Evolutionary conservation across 2,329 filamentous ascomycete genomes (phyloP).

Genomic region (Microsporum canis): DNA sequence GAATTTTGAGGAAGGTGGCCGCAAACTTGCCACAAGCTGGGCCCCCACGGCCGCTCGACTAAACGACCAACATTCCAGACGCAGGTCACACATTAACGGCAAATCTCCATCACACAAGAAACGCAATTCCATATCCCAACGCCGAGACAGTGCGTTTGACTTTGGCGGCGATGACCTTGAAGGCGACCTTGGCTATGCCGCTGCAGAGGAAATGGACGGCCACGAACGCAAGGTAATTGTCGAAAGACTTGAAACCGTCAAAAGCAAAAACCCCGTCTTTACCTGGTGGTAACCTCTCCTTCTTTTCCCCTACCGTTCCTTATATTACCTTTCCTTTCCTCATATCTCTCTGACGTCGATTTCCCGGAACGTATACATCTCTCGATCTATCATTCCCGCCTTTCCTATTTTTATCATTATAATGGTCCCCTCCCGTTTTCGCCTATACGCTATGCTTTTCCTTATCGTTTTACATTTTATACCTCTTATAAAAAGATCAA

Average conservation of each 20-base stretch:
- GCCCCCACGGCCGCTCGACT: conserved; percentile 27
- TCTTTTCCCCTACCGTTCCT: neutral
- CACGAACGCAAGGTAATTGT: conserved; percentile 91
- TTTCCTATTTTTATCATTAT: neutral
- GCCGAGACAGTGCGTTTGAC: conserved; percentile 32
- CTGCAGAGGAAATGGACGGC: conserved; percentile 85
- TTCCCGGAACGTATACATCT: neutral
- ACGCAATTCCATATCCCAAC: conserved; percentile 32
- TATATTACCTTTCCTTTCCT: conserved; percentile 5
- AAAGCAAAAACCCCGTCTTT: conserved; percentile 90
- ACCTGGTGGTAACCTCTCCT: conserved; percentile 66
- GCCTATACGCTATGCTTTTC: neutral
- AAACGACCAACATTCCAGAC: conserved; percentile 18
- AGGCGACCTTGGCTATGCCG: conserved; percentile 87
- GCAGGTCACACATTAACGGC: conserved; percentile 12
- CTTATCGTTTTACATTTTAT: conserved; percentile 11
- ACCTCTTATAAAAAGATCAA: conserved; percentile 3
- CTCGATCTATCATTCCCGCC: neutral
- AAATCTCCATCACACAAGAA: conserved; percentile 17
- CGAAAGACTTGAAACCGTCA: conserved; percentile 88
- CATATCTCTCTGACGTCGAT: neutral
- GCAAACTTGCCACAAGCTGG: conserved; percentile 29
- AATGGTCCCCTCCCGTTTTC: neutral
- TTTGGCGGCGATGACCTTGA: conserved; percentile 67
- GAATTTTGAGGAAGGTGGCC: conserved; percentile 21